A percentile compares a stretch with the other conserved stretches of the same genome.
phyloP scores from a whole-genome alignment of 106 monocot genomes.

The Dendrobium nobile region DNA sequence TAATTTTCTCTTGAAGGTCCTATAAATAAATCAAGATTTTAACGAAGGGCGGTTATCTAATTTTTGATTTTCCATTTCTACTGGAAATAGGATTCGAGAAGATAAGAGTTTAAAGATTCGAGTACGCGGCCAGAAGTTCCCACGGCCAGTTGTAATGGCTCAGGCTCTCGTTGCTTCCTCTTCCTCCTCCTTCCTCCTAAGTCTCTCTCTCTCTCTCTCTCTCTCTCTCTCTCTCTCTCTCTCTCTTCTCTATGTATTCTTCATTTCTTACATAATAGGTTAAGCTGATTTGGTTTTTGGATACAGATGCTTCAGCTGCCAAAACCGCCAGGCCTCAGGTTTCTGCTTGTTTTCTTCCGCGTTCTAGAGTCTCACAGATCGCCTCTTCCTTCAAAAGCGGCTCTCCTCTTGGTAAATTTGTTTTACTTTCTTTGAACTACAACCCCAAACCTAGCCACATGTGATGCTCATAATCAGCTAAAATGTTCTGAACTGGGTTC shows the following conservation, averaged over 20 bases:
- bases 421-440: not conserved
- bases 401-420: slow-evolving; percentile 3
- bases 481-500: not conserved
- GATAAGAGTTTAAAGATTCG: not conserved
- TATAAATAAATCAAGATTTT: too few species aligned
- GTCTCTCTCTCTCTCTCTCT: slow-evolving; percentile 10
- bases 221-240: not conserved
- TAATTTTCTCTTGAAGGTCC: too few species aligned
- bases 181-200: not conserved
- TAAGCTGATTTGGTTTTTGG: not conserved
- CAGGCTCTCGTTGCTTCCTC: slow-evolving; percentile 11
- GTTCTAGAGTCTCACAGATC: not conserved
- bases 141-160: not conserved
- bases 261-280: not conserved
- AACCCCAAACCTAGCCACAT: not conserved
- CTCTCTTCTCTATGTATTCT: not conserved
- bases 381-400: slow-evolving; percentile 25
- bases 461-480: not conserved
- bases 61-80: too few species aligned
- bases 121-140: not conserved
- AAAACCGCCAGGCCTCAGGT: not conserved
- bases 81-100: not conserved
- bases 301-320: slow-evolving; percentile 5
- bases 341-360: not conserved
- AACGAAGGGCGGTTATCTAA: too few species aligned